Conservation (phyloP, 331 rosid genomes). For the Quercus lobata region DNA sequence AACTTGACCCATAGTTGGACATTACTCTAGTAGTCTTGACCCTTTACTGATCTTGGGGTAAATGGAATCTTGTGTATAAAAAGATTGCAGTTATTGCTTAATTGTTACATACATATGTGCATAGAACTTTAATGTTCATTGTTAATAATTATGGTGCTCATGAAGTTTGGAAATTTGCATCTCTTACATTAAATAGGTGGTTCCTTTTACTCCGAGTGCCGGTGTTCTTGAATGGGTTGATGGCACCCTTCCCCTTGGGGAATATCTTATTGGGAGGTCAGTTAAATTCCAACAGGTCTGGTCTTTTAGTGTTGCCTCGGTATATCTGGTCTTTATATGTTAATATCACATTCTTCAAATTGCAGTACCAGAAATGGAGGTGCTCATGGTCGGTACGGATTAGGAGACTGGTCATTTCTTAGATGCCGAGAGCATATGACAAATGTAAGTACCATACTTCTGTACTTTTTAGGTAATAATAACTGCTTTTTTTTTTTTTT, state of each 20-base stretch:
- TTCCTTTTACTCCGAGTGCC: slow-evolving; percentile 98
- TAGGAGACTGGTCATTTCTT: slow-evolving; percentile 75
- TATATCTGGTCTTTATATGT: slow-evolving; percentile 2
- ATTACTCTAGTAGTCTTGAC: not conserved
- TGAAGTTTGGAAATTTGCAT: slow-evolving; percentile 1
- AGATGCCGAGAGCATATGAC: slow-evolving; percentile 78
- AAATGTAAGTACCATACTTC: slow-evolving; percentile 48
- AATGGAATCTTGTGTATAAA: not conserved
- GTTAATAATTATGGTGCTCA: not conserved
- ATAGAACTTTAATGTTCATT: not conserved
- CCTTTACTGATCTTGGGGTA: not conserved
- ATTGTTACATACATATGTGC: not conserved
- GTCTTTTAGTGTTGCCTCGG: slow-evolving; percentile 10
- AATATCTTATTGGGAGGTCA: slow-evolving; percentile 90
- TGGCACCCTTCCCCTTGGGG: slow-evolving; percentile 94
- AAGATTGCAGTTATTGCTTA: not conserved
- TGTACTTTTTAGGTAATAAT: not conserved
- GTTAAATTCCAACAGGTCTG: slow-evolving; percentile 23
- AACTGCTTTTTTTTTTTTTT: not conserved
- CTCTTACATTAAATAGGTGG: slow-evolving; percentile 45
- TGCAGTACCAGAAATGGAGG: slow-evolving; percentile 79
- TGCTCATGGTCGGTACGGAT: slow-evolving; percentile 87
- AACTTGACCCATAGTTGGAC: not conserved
- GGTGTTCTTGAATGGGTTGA: slow-evolving; percentile 99
- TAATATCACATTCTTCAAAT: slow-evolving; percentile 21